Evolutionary conservation across 225 moss, liverwort and hornwort species (phyloP), one percentile per base, ranked within the genome.

Genomic region (Polytrichum formosum): DNA sequence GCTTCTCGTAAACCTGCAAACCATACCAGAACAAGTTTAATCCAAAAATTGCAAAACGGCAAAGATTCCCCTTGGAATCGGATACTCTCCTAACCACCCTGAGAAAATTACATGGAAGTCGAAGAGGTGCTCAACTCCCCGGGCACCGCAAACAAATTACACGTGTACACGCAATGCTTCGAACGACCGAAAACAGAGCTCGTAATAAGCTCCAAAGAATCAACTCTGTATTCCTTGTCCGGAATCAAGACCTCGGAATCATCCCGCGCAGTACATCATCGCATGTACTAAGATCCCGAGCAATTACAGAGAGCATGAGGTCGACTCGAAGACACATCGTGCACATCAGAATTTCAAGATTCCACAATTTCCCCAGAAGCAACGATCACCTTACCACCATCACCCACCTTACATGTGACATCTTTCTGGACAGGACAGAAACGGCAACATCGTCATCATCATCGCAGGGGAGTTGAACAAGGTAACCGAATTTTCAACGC

Each of bases 1-100:
- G 16, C 1, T 54, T 53, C 46, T 69, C 56, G 61, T 72, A 62
- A 69, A 25, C 76, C 75, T 83, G 82, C 73, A 79, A 31, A 56
- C 60, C 56, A 69, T 53, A 75, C 13, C 19, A 18, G 65, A 17
- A 64, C 61, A 35, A 5, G 20, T 59, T 53, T 18, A 55, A 1
- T 53, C 23, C 25, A 18, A 28, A 22, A 28, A 46, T 1, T 68
- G 5, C 30, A 4, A 72, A 22, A 26, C 33, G 5, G 31, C 18
- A 22, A 8, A 61, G 35, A 70, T 18, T 59, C 28, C 59, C 22
- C 46, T 18, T 30, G 35, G 10, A 21, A 22, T 33, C 70, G 19
- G 33, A 61, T 61, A 18, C 30, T 30, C 20, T 46, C 46, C 54
- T 53, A 33, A 66, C 31, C 9, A 56, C 69, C 27, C 26, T 56